Conservation (phyloP, 176 grass and related monocot species). For the Zea luxurians region DNA sequence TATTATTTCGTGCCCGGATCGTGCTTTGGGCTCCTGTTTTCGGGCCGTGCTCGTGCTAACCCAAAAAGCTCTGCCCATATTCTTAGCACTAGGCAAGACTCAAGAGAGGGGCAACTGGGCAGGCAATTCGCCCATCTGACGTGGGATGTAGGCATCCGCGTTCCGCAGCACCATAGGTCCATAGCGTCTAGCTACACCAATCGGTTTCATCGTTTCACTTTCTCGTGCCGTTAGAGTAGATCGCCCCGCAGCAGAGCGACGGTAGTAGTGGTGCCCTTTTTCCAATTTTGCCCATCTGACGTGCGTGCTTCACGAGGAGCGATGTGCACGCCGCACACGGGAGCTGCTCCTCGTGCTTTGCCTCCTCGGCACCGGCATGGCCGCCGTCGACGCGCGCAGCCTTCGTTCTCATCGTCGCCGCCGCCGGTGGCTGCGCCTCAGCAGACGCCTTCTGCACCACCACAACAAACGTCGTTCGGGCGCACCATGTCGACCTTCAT, state of each 20-base stretch:
- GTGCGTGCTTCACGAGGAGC: not conserved
- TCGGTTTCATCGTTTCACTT: not conserved
- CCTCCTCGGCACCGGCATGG: conserved; percentile 13
- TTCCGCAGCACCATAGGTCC: not conserved
- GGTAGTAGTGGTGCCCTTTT: not conserved
- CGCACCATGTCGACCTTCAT: conserved; percentile 65
- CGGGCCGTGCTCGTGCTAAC: too few relatives aligned
- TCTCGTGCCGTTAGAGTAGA: conserved; percentile 34
- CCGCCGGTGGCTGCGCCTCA: not conserved
- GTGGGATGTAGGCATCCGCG: not conserved
- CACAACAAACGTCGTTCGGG: conserved; percentile 38
- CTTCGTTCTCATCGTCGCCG: not conserved
- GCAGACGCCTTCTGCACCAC: not conserved
- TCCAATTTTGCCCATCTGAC: not conserved
- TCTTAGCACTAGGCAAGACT: too few relatives aligned
- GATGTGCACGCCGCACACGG: conserved; percentile 31
- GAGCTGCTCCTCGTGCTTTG: conserved; percentile 29
- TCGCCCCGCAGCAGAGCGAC: conserved; percentile 6
- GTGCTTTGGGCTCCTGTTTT: too few relatives aligned
- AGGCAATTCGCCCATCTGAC: not conserved
- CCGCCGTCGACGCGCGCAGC: conserved; percentile 14
- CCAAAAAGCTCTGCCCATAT: too few relatives aligned
- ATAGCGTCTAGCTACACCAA: not conserved
- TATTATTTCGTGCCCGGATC: too few relatives aligned
- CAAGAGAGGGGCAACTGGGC: not conserved